Evolutionary conservation across 345 rosid species (phyloP).

Genomic region (Punica granatum): DNA sequence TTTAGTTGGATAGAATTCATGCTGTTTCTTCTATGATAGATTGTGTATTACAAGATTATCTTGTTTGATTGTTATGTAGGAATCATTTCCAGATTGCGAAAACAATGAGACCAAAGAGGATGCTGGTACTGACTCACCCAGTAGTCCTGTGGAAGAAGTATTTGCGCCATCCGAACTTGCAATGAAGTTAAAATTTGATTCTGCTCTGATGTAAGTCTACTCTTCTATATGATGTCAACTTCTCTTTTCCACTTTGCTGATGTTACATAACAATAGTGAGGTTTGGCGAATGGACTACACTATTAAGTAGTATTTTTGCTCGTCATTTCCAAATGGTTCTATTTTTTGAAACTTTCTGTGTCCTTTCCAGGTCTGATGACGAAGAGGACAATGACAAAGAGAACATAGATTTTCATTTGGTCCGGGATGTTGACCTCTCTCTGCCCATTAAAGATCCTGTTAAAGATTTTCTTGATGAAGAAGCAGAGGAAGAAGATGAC

Average conservation of each 20-base stretch:
- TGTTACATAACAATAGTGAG: not conserved
- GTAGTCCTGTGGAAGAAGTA: constrained; percentile 52
- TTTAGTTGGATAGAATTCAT: not conserved
- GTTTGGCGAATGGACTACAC: not conserved
- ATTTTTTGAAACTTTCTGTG: not conserved
- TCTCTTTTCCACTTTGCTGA: not conserved
- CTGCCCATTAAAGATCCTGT: constrained; percentile 54
- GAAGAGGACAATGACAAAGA: constrained; percentile 58
- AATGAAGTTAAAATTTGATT: constrained; percentile 63
- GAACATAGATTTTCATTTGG: constrained; percentile 30
- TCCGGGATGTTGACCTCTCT: constrained; percentile 23
- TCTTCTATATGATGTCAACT: constrained; percentile 4
- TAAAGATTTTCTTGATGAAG: constrained; percentile 81
- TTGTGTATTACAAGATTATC: not conserved
- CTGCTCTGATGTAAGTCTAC: constrained; percentile 40
- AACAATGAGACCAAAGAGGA: constrained; percentile 37
- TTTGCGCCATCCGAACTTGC: constrained; percentile 61
- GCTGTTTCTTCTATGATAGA: not conserved
- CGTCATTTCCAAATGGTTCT: not conserved
- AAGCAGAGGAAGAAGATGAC: constrained; percentile 93
- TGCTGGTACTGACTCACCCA: constrained; percentile 33
- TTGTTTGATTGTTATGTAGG: constrained; percentile 30
- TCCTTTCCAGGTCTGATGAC: constrained; percentile 38
- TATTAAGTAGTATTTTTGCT: not conserved
- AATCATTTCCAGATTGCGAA: constrained; percentile 43